A percentile compares a stretch with the other conserved stretches of the same genome.
Evolutionary conservation across 2,329 filamentous ascomycete species (phyloP).

Genomic region (Periconia macrospinosa): DNA sequence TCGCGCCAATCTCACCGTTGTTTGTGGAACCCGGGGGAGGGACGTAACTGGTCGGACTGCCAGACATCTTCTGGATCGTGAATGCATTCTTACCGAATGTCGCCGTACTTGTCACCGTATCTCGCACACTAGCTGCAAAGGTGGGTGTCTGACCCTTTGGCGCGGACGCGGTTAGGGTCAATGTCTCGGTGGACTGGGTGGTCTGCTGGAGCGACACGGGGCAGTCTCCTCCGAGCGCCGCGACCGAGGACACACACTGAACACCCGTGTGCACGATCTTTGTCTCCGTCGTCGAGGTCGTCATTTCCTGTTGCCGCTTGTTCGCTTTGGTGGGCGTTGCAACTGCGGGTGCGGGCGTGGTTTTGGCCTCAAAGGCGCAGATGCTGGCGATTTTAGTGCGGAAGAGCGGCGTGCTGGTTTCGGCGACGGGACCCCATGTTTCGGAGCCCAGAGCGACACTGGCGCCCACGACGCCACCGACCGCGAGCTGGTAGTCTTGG

Average conservation of each 20-base stretch:
- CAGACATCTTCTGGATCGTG: slow-evolving; percentile 44
- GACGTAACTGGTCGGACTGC: slow-evolving; percentile 50
- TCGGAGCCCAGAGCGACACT: slow-evolving; percentile 48
- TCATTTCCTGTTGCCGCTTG: slow-evolving; percentile 21
- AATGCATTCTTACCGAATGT: slow-evolving; percentile 49
- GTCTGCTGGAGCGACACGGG: slow-evolving; percentile 55
- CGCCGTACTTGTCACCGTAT: slow-evolving; percentile 33
- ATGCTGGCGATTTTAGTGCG: slow-evolving; percentile 54
- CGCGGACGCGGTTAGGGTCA: slow-evolving; percentile 45
- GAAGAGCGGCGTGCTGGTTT: slow-evolving; percentile 54
- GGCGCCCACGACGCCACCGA: slow-evolving; percentile 59
- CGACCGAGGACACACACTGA: slow-evolving; percentile 46
- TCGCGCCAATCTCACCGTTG: neutral
- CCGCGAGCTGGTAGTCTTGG: slow-evolving; percentile 54
- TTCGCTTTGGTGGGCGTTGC: slow-evolving; percentile 12
- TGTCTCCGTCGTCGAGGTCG: slow-evolving; percentile 46
- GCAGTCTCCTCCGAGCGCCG: slow-evolving; percentile 49
- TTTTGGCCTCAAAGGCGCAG: slow-evolving; percentile 42
- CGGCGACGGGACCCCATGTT: slow-evolving; percentile 55
- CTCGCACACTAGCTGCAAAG: slow-evolving; percentile 44
- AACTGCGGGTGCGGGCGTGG: slow-evolving; percentile 14
- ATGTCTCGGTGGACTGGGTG: slow-evolving; percentile 37
- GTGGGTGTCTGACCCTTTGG: slow-evolving; percentile 34
- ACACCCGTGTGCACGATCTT: slow-evolving; percentile 50
- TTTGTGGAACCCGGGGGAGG: slow-evolving; percentile 26